Evolutionary conservation across 768 basidiomycete species (phyloP).

Genomic region (Leccinum ochraceum): DNA sequence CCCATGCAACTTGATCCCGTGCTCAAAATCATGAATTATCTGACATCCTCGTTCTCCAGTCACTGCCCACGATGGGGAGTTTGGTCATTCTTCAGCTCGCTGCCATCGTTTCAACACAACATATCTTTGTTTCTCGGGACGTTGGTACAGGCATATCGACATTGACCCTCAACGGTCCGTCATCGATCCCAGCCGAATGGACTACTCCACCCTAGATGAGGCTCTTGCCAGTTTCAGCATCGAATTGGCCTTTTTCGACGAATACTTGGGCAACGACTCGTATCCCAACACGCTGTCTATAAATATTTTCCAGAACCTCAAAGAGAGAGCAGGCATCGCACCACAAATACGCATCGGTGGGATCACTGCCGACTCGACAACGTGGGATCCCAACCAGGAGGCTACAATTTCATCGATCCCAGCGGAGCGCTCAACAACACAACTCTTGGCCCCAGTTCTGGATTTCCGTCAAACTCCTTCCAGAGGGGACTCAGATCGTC

Average conservation of each 20-base stretch:
- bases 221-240: conserved; percentile 55
- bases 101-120: conserved; percentile 10
- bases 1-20: conserved; percentile 1
- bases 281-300: conserved; percentile 45
- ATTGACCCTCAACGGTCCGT: conserved; percentile 42
- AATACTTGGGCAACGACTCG: conserved; percentile 47
- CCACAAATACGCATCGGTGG: conserved; percentile 53
- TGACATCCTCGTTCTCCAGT: background rate
- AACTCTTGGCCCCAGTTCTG: conserved; percentile 52
- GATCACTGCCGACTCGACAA: conserved; percentile 55
- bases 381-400: conserved; percentile 44
- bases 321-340: conserved; percentile 44
- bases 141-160: no score
- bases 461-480: conserved; percentile 44
- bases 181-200: conserved; percentile 40
- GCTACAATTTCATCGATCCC: conserved; percentile 44
- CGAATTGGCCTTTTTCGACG: conserved; percentile 55
- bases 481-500: conserved; percentile 47
- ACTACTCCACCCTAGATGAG: conserved; percentile 47
- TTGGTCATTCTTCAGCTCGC: background rate
- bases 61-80: conserved; percentile 13
- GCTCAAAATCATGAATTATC: background rate
- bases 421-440: conserved; percentile 48
- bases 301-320: conserved; percentile 47
- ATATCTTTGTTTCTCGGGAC: no score